Evolutionary conservation across 441 rosid genomes (phyloP), one percentile per base, ranked within the genome.

Genomic region (Populus hybrid): DNA sequence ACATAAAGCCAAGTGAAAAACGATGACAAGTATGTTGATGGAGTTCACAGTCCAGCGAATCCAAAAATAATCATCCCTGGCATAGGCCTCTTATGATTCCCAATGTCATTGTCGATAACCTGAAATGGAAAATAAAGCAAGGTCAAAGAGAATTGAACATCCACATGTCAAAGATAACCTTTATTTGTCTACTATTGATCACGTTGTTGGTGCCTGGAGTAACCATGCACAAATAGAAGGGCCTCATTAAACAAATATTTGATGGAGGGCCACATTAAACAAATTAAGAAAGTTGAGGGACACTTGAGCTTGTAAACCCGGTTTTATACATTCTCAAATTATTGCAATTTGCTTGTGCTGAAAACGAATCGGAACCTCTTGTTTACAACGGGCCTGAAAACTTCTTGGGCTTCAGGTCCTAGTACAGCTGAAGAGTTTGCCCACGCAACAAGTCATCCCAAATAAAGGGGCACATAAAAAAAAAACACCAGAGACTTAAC

Each of bases 1-100:
- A 24, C 5, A 50, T 59, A 69, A 83, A 71, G 74, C 42, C 21
- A 80, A 53, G 67, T 74, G 30, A 67, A 71, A 79, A 21, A 23
- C 38, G 42, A 10, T 76, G 38, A 14, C 75, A 69, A 75, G 42
- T 63, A 63, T 53, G 46, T 32, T 63, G 59, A 75, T 74, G 74
- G 78, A 75, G 79, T 32, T 32, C 70, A 66, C 74, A 73, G 65
- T 90, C 91, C 97, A 91, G 82, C 88, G 50, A 89, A 72, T 71
- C 75, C 84, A 8, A 93, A 83, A 34, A 93, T 81, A 74, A 88
- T 78, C 68, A 91, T 76, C 74, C 95, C 88, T 71, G 97, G 98
- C 97, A 92, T 87, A 18, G 97, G 98, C 76, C 92, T 91, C 97
- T 88, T 94, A 83, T 88, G 90, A 76, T 86, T 90, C 63, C 97